phyloP scores from a whole-genome alignment of 179 eudicot species.

The Silene noctiflora region DNA sequence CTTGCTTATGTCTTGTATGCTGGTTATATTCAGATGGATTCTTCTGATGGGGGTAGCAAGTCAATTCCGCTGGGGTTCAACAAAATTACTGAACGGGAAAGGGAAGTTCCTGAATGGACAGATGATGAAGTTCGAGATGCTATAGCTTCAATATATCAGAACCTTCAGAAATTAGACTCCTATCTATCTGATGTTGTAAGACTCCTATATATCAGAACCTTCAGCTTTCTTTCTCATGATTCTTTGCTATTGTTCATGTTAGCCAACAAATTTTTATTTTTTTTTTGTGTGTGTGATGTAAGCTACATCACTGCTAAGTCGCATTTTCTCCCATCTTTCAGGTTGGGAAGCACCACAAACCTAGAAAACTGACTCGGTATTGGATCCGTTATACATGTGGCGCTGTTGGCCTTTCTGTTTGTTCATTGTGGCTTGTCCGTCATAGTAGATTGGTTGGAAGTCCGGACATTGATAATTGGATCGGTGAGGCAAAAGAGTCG shows the following conservation, averaged over 20 bases:
- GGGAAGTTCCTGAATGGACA: conserved; percentile 71
- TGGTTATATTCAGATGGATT: conserved; percentile 46
- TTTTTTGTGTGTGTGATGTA: neutral
- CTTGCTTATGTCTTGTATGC: conserved; percentile 7
- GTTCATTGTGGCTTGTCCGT: conserved; percentile 77
- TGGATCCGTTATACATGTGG: conserved; percentile 91
- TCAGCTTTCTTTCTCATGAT: neutral
- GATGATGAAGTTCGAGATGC: conserved; percentile 71
- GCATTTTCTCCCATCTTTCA: conserved; percentile 28
- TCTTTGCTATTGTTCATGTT: neutral
- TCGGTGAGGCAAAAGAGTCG: conserved; percentile 80
- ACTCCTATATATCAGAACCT: neutral
- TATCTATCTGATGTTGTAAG: conserved; percentile 66
- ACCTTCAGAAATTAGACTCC: conserved; percentile 68
- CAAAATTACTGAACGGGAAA: conserved; percentile 57
- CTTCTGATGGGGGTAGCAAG: conserved; percentile 50
- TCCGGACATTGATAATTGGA: conserved; percentile 90
- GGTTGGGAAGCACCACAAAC: conserved; percentile 77
- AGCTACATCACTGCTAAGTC: neutral
- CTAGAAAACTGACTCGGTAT: conserved; percentile 60
- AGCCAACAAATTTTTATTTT: neutral
- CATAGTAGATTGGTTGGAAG: conserved; percentile 93
- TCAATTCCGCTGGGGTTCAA: conserved; percentile 49
- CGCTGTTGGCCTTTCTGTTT: conserved; percentile 66
- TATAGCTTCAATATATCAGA: conserved; percentile 53